Conservation (phyloP, 163 green algal species). For the Chlorella variabilis region DNA sequence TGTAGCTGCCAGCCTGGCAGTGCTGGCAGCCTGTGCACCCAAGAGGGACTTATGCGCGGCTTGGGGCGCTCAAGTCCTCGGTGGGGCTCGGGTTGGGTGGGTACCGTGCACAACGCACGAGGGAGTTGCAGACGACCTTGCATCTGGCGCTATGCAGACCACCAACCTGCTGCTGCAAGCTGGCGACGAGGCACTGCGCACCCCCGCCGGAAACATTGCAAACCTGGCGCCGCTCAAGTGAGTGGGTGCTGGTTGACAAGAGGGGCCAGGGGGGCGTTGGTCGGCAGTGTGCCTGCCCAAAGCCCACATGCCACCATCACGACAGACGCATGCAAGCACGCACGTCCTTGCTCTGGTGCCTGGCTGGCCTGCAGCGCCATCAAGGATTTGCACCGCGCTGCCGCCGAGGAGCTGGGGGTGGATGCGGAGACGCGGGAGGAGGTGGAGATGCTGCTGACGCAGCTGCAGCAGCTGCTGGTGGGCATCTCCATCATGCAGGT, state of each 20-base stretch:
- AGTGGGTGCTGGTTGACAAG: neutral
- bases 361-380: constrained; percentile 64
- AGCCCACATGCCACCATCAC: too few relatives aligned
- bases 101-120: too few relatives aligned
- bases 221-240: constrained; percentile 66
- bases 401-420: constrained; percentile 76
- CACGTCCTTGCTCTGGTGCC: too few relatives aligned
- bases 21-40: too few relatives aligned
- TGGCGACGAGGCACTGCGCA: constrained; percentile 78
- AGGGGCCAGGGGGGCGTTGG: neutral
- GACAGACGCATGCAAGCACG: too few relatives aligned
- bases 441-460: constrained; percentile 85
- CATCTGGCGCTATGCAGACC: too few relatives aligned
- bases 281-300: too few relatives aligned
- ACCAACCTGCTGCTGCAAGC: constrained; percentile 92
- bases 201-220: constrained; percentile 58
- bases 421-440: constrained; percentile 61
- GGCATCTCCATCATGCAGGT: constrained; percentile 92
- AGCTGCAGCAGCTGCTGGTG: constrained; percentile 95
- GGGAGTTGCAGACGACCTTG: too few relatives aligned
- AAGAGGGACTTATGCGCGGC: too few relatives aligned
- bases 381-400: constrained; percentile 79
- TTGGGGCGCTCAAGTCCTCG: too few relatives aligned
- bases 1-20: neutral
- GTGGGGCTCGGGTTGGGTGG: too few relatives aligned